Evolutionary conservation across 148 eudicot species (phyloP).

Genomic region (Polygonum aviculare): DNA sequence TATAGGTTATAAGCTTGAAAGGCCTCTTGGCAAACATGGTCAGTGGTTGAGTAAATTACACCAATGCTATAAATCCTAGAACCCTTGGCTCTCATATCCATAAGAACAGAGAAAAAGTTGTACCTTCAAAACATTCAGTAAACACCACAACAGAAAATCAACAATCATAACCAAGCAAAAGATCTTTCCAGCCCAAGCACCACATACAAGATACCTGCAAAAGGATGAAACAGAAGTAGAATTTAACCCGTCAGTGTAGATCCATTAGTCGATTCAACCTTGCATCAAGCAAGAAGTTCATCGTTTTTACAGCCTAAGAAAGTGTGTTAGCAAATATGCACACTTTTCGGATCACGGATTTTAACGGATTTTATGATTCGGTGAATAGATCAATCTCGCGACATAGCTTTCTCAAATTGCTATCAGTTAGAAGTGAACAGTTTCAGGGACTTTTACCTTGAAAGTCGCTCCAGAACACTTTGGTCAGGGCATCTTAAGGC

Average conservation of each 20-base stretch:
- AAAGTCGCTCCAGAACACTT: constrained; percentile 67
- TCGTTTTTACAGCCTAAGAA: neutral
- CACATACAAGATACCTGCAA: constrained; percentile 76
- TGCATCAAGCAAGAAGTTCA: neutral
- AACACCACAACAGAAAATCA: constrained; percentile 66
- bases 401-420: neutral
- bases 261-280: neutral
- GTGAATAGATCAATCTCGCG: neutral
- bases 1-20: neutral
- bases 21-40: neutral
- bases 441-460: constrained; percentile 54
- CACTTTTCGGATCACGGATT: neutral
- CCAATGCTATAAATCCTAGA: neutral
- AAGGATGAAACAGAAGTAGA: neutral
- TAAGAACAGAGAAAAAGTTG: neutral
- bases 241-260: neutral
- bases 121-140: constrained; percentile 22
- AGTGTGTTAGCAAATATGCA: neutral
- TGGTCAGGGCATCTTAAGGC: constrained; percentile 80
- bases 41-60: neutral
- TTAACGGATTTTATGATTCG: neutral
- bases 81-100: neutral
- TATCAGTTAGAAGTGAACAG: neutral
- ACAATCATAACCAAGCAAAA: constrained; percentile 90
- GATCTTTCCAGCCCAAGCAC: constrained; percentile 94